Evolutionary conservation across 164 flowering plant genomes (phyloP).

Genomic region (Liriodendron chinense): DNA sequence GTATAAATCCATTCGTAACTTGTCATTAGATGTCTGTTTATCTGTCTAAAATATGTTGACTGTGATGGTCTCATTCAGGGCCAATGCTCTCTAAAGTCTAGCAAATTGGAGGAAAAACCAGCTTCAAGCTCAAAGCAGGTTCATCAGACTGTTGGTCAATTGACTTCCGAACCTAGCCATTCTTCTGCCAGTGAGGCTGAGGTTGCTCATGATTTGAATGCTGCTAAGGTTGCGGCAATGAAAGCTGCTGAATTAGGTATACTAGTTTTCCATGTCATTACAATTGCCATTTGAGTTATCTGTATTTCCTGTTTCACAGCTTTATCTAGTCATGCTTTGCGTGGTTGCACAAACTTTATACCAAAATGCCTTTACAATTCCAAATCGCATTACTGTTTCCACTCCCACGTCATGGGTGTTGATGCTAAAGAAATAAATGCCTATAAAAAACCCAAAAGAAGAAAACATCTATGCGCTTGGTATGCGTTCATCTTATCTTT

Average conservation of each 20-base stretch:
- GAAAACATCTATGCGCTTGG: background rate
- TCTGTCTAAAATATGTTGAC: background rate
- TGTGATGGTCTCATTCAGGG: constrained; percentile 10
- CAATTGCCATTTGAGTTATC: background rate
- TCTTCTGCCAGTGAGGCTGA: constrained; percentile 33
- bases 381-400: background rate
- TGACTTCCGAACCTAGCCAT: constrained; percentile 22
- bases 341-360: background rate
- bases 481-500: background rate
- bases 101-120: constrained; percentile 24
- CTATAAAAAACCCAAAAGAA: background rate
- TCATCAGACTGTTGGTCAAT: constrained; percentile 28
- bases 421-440: too few relatives aligned
- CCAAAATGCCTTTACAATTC: background rate
- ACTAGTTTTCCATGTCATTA: background rate
- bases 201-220: constrained; percentile 51
- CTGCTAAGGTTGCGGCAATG: constrained; percentile 93
- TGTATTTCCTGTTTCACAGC: too few relatives aligned
- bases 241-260: constrained; percentile 94
- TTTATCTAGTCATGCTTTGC: too few relatives aligned
- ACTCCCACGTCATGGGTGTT: background rate
- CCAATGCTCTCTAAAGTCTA: constrained; percentile 14
- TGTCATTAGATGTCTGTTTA: background rate
- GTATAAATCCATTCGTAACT: background rate
- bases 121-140: constrained; percentile 34